phyloP scores from a whole-genome alignment of 2,329 filamentous ascomycete species.

The Colletotrichum tanaceti region DNA sequence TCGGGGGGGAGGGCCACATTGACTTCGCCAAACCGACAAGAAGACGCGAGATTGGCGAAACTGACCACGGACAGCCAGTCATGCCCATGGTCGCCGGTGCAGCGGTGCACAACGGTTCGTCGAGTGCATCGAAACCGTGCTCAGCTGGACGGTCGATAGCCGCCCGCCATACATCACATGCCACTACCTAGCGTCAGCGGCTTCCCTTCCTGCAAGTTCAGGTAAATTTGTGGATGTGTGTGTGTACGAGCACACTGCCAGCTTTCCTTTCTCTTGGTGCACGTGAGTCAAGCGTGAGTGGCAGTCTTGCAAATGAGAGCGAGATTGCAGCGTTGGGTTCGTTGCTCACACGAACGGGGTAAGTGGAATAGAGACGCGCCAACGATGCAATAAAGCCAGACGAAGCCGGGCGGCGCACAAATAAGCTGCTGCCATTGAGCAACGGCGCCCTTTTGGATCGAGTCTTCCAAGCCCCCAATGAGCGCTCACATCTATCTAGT shows the following conservation, averaged over 20 bases:
- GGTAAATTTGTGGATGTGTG: neutral
- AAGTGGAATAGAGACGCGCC: slow-evolving; percentile 9
- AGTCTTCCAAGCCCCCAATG: slow-evolving; percentile 23
- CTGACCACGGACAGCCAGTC: neutral
- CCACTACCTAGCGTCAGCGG: slow-evolving; percentile 30
- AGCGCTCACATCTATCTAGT: slow-evolving; percentile 12
- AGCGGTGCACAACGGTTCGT: neutral
- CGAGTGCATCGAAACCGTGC: neutral
- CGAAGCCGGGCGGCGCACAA: slow-evolving; percentile 18
- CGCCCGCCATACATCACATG: slow-evolving; percentile 18
- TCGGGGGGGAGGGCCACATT: slow-evolving; percentile 6
- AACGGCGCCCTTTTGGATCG: slow-evolving; percentile 13
- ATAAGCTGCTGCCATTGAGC: slow-evolving; percentile 11
- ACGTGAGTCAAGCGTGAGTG: neutral
- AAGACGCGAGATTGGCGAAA: slow-evolving; percentile 27
- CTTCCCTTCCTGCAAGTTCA: neutral
- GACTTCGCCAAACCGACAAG: slow-evolving; percentile 24
- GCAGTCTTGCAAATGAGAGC: slow-evolving; percentile 2
- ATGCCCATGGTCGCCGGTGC: neutral
- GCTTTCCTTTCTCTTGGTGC: slow-evolving; percentile 5
- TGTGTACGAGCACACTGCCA: neutral
- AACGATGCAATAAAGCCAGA: slow-evolving; percentile 18
- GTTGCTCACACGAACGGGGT: slow-evolving; percentile 24
- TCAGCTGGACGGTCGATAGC: slow-evolving; percentile 13
- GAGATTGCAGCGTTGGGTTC: slow-evolving; percentile 28